phyloP scores from a whole-genome alignment of 2,329 filamentous ascomycete genomes.

The Sclerotinia nivalis region DNA sequence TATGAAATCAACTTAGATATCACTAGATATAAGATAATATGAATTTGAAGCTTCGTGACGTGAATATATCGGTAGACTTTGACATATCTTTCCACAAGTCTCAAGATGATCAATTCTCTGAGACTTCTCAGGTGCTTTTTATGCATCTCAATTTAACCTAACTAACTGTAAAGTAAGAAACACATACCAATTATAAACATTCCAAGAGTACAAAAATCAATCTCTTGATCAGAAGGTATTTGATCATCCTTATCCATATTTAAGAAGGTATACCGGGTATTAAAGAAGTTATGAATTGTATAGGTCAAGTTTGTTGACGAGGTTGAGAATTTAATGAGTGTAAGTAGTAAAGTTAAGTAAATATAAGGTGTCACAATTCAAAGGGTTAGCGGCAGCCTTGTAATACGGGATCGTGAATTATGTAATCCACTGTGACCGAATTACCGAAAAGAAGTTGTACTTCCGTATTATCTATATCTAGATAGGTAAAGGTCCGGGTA shows the following conservation, averaged over 20 bases:
- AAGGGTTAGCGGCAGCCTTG: conserved; percentile 10
- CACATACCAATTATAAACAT: conserved; percentile 72
- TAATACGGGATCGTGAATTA: background rate
- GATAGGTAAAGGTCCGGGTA: no score
- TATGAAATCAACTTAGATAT: background rate
- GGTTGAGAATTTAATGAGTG: background rate
- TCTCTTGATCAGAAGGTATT: conserved; percentile 43
- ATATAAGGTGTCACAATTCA: conserved; percentile 1
- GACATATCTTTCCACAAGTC: background rate
- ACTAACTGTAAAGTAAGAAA: background rate
- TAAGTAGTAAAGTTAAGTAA: background rate
- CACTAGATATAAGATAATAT: background rate
- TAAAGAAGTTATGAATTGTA: background rate
- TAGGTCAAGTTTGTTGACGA: background rate
- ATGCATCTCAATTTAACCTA: background rate
- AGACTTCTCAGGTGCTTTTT: conserved; percentile 16
- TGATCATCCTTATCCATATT: conserved; percentile 30
- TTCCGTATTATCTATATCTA: no score
- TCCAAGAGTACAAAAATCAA: conserved; percentile 69
- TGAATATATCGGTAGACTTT: background rate
- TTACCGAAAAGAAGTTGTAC: background rate
- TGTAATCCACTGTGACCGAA: background rate
- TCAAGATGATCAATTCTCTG: background rate
- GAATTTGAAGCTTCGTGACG: no score
- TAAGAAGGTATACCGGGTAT: background rate